Evolutionary conservation across 1,139 yeast genomes (phyloP).

Genomic region (Saccharomyces pastorianus): DNA sequence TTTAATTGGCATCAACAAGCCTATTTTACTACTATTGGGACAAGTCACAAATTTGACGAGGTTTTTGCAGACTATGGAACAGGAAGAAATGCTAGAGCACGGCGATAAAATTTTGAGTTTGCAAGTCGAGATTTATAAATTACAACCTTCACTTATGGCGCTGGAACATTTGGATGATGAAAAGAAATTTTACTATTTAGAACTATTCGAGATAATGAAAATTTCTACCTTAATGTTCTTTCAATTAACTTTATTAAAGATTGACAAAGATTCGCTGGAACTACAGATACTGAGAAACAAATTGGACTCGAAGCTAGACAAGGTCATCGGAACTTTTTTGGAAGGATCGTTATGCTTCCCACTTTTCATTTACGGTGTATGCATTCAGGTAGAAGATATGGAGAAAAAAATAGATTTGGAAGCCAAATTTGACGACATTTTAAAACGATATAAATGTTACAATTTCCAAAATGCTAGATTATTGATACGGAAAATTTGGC

Average conservation of each 20-base stretch:
- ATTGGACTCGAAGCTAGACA: neutral
- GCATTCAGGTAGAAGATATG: conserved; percentile 44
- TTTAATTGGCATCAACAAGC: conserved; percentile 63
- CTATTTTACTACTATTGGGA: conserved; percentile 56
- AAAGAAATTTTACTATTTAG: conserved; percentile 34
- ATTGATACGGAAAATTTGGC: conserved; percentile 55
- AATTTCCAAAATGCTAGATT: conserved; percentile 44
- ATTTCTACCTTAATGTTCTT: conserved; percentile 61
- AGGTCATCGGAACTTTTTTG: neutral
- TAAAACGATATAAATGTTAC: conserved; percentile 44
- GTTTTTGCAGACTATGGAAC: neutral
- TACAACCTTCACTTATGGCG: conserved; percentile 8
- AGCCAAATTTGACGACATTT: conserved; percentile 45
- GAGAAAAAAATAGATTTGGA: conserved; percentile 36
- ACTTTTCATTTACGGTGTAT: conserved; percentile 47
- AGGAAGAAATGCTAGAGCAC: neutral
- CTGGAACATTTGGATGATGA: neutral
- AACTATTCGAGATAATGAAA: conserved; percentile 66
- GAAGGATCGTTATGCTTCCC: conserved; percentile 56
- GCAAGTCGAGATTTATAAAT: neutral
- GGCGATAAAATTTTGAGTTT: neutral
- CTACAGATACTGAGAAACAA: neutral
- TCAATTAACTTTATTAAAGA: conserved; percentile 50
- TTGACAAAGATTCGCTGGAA: conserved; percentile 31
- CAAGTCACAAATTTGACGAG: conserved; percentile 58